These are phyloP conservation scores for Potentilla sterilis DNA, from an alignment of 306 rosid genomes.

Conservation along the genomic window DNA sequence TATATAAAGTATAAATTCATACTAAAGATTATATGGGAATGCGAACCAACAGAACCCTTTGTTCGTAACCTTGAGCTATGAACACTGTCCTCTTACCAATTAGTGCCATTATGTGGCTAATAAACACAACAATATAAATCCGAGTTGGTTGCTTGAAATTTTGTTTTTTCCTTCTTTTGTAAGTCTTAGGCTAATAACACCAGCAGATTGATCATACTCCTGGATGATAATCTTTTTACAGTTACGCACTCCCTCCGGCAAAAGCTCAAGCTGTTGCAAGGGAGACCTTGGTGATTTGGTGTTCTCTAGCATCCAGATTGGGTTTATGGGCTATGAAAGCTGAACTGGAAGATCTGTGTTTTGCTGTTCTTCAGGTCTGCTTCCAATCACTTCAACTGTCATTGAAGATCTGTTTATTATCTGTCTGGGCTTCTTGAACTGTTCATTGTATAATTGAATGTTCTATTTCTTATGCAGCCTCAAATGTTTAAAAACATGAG, in stretches of 20 bases:
- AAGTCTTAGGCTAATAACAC: slow-evolving; percentile 21
- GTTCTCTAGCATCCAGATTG: slow-evolving; percentile 94
- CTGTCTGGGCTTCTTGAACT: background rate
- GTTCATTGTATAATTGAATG: slow-evolving; percentile 1
- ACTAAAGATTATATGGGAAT: background rate
- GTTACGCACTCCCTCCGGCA: slow-evolving; percentile 71
- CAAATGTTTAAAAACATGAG: slow-evolving; percentile 75
- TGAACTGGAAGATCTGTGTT: slow-evolving; percentile 91
- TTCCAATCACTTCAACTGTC: slow-evolving; percentile 22
- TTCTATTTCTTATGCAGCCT: slow-evolving; percentile 56
- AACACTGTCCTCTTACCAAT: background rate
- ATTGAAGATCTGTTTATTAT: slow-evolving; percentile 1
- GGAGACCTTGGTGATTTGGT: slow-evolving; percentile 94
- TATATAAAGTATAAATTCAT: background rate
- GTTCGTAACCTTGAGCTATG: background rate
- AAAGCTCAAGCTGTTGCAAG: slow-evolving; percentile 95
- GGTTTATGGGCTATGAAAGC: slow-evolving; percentile 97
- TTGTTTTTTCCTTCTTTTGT: background rate
- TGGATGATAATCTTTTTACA: slow-evolving; percentile 39
- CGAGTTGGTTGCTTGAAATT: background rate
- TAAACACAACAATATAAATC: background rate
- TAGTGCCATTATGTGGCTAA: background rate
- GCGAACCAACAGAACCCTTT: background rate
- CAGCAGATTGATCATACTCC: slow-evolving; percentile 18
- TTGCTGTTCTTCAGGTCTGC: slow-evolving; percentile 88